Percentiles rank a stretch among this genome's conserved stretches.
Conservation (phyloP, 371 early-diverging fungal species). For the Mucor racemosus region DNA sequence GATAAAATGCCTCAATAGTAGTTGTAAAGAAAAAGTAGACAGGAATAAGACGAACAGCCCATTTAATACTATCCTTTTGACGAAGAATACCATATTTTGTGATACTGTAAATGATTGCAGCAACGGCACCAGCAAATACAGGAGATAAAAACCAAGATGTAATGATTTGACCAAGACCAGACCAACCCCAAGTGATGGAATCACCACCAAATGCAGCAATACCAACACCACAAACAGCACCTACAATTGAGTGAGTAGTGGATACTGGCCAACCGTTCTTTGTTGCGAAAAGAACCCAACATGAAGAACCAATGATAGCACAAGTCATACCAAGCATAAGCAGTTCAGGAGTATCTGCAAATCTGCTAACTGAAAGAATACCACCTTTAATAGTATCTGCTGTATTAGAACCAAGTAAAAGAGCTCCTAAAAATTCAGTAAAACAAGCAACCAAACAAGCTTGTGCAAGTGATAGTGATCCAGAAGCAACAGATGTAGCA, state of each 20-base stretch:
- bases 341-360: slow-evolving; percentile 66
- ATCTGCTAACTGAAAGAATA: slow-evolving; percentile 63
- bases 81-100: slow-evolving; percentile 69
- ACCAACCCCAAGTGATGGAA: slow-evolving; percentile 73
- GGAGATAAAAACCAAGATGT: slow-evolving; percentile 83
- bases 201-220: slow-evolving; percentile 73
- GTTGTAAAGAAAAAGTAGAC: slow-evolving; percentile 77
- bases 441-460: slow-evolving; percentile 82
- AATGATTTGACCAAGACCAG: slow-evolving; percentile 76
- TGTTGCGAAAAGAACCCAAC: slow-evolving; percentile 81
- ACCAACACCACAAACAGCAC: slow-evolving; percentile 81
- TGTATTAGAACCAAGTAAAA: slow-evolving; percentile 75
- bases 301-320: slow-evolving; percentile 75
- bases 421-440: slow-evolving; percentile 85
- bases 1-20: slow-evolving; percentile 70
- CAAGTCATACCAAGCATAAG: slow-evolving; percentile 86
- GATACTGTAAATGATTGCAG: slow-evolving; percentile 66
- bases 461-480: slow-evolving; percentile 76
- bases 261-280: slow-evolving; percentile 58
- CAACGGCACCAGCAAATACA: slow-evolving; percentile 65
- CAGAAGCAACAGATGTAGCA: slow-evolving; percentile 87
- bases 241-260: slow-evolving; percentile 74
- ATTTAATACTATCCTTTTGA: slow-evolving; percentile 68
- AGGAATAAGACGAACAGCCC: slow-evolving; percentile 77
- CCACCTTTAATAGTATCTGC: slow-evolving; percentile 79